Conservation (phyloP, 805 yeast genomes). For the Pichia kluyveri region DNA sequence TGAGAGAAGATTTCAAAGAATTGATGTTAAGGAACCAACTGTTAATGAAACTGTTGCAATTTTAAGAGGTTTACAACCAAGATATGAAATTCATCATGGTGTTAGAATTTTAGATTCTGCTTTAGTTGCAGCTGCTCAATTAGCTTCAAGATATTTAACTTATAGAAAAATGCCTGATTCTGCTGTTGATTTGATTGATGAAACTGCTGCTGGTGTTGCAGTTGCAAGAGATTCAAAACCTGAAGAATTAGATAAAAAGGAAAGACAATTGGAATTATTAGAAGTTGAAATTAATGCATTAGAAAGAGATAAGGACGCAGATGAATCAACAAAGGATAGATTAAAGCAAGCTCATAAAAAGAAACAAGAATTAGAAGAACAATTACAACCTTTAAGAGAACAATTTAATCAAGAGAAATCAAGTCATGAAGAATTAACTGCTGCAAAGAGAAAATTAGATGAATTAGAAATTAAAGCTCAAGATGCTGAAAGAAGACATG, state of each 20-base stretch:
- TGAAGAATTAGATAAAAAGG: constrained; percentile 88
- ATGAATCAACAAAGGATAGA: constrained; percentile 76
- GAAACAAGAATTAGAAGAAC: constrained; percentile 78
- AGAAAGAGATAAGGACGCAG: constrained; percentile 90
- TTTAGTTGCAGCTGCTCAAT: constrained; percentile 85
- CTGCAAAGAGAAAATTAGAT: constrained; percentile 83
- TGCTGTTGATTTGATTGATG: constrained; percentile 94
- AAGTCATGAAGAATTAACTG: constrained; percentile 85
- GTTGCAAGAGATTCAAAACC: constrained; percentile 98
- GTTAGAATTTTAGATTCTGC: constrained; percentile 94
- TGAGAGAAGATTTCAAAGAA: constrained; percentile 96
- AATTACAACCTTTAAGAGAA: constrained; percentile 75
- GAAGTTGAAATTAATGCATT: constrained; percentile 96
- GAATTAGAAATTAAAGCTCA: constrained; percentile 87
- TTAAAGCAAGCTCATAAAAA: constrained; percentile 68
- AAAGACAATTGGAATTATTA: constrained; percentile 81
- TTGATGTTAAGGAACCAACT: constrained; percentile 92
- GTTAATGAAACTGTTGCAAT: constrained; percentile 91
- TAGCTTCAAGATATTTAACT: constrained; percentile 90
- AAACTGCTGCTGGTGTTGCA: constrained; percentile 93
- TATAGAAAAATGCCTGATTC: constrained; percentile 95
- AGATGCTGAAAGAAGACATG: constrained; percentile 96
- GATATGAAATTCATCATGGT: constrained; percentile 95
- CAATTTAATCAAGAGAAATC: constrained; percentile 79
- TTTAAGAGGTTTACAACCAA: constrained; percentile 89